Percentiles rank a stretch among this genome's conserved stretches.
Conservation (phyloP, 2,329 filamentous ascomycete species). For the Aspergillus costaricaensis region DNA sequence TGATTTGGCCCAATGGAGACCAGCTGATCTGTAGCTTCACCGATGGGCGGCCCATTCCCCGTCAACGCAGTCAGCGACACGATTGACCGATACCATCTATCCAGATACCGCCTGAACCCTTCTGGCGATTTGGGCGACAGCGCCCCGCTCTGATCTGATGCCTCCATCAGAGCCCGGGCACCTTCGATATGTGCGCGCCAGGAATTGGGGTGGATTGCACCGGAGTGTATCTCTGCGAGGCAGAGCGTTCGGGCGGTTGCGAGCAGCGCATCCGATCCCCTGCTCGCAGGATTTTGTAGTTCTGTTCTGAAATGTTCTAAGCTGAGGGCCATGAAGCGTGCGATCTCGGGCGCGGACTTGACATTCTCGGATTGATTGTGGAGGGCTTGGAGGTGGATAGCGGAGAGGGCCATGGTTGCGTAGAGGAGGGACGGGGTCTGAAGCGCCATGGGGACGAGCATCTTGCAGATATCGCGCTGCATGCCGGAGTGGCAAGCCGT, state of each 20-base stretch:
- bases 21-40: conserved; percentile 25
- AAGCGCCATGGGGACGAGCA: conserved; percentile 48
- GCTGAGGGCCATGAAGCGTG: conserved; percentile 43
- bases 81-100: conserved; percentile 46
- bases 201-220: conserved; percentile 42
- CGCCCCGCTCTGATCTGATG: conserved; percentile 22
- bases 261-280: conserved; percentile 39
- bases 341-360: conserved; percentile 41
- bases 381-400: conserved; percentile 44
- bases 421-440: conserved; percentile 46
- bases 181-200: conserved; percentile 49
- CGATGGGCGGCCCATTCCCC: conserved; percentile 40
- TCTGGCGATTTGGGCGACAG: conserved; percentile 29
- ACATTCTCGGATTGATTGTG: conserved; percentile 39
- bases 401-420: conserved; percentile 47
- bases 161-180: conserved; percentile 41
- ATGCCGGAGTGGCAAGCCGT: conserved; percentile 45
- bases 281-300: conserved; percentile 36
- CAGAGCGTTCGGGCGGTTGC: conserved; percentile 47
- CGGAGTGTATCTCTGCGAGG: conserved; percentile 46
- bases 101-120: conserved; percentile 41
- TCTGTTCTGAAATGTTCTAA: conserved; percentile 45
- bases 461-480: conserved; percentile 45
- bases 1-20: conserved; percentile 14
- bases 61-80: conserved; percentile 46